phyloP scores from a whole-genome alignment of 2,329 filamentous ascomycete species.

The Penicillium sp. region DNA sequence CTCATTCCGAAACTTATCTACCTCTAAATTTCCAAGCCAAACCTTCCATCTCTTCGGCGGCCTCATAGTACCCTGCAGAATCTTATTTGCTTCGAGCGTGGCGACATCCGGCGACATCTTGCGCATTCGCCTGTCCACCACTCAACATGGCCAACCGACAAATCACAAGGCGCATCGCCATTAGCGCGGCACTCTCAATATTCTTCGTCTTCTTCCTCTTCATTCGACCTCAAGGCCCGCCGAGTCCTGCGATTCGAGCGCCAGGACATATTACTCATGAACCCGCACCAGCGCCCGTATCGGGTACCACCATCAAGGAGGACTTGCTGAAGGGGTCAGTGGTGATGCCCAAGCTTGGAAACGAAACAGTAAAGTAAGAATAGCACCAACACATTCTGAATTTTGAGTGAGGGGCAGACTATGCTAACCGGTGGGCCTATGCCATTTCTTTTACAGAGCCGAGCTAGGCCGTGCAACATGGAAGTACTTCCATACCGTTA shows the following conservation, averaged over 20 bases:
- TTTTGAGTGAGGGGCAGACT: neutral
- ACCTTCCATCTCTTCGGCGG: neutral
- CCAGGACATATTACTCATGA: slow-evolving; percentile 42
- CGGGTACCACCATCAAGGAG: slow-evolving; percentile 28
- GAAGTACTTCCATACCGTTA: slow-evolving; percentile 68
- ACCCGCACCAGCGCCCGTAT: slow-evolving; percentile 17
- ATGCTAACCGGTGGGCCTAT: slow-evolving; percentile 10
- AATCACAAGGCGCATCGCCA: slow-evolving; percentile 35
- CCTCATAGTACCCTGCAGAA: neutral
- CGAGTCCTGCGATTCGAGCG: slow-evolving; percentile 37
- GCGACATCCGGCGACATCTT: slow-evolving; percentile 5
- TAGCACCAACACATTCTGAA: neutral
- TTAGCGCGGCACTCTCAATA: slow-evolving; percentile 32
- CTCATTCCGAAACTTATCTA: neutral
- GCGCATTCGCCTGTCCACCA: neutral
- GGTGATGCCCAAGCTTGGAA: slow-evolving; percentile 50
- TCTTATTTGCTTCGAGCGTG: neutral
- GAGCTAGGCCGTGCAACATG: slow-evolving; percentile 66
- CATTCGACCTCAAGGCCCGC: slow-evolving; percentile 38
- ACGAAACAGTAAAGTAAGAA: slow-evolving; percentile 50
- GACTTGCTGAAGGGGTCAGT: slow-evolving; percentile 45
- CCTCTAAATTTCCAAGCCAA: neutral
- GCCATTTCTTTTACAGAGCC: slow-evolving; percentile 44
- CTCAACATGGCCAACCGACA: slow-evolving; percentile 38
- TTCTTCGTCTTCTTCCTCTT: slow-evolving; percentile 43